Conservation (phyloP, 1,139 yeast species). For the Yamadazyma spencermartinsiae region DNA sequence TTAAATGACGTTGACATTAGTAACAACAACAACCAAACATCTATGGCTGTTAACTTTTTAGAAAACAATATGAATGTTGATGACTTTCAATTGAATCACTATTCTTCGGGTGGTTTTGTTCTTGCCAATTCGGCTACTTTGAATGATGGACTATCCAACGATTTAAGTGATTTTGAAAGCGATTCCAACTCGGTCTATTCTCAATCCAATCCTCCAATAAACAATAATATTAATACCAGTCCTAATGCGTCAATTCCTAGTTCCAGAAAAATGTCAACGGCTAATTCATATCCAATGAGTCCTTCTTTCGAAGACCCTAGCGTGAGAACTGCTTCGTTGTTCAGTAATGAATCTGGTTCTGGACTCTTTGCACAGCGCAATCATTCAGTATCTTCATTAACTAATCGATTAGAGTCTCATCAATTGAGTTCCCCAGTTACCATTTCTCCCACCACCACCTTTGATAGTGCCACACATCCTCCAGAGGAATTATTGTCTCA, state of each 20-base stretch:
- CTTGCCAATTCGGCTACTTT: constrained; percentile 20
- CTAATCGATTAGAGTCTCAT: constrained; percentile 31
- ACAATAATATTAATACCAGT: background rate
- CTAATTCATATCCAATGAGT: constrained; percentile 9
- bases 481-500: background rate
- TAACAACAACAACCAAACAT: background rate
- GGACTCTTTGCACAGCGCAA: constrained; percentile 3
- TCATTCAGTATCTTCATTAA: constrained; percentile 26
- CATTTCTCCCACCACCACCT: constrained; percentile 15
- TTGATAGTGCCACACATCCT: constrained; percentile 13
- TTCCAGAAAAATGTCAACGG: background rate
- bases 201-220: constrained; percentile 10
- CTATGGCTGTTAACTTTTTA: background rate
- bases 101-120: constrained; percentile 23
- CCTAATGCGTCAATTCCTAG: constrained; percentile 5
- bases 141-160: constrained; percentile 18
- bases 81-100: constrained; percentile 16
- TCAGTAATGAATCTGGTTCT: constrained; percentile 6
- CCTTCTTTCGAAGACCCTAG: constrained; percentile 10
- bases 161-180: constrained; percentile 25
- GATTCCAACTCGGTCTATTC: constrained; percentile 23
- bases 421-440: constrained; percentile 26
- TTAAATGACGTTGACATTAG: background rate
- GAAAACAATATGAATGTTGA: background rate
- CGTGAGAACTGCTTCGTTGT: constrained; percentile 14